A percentile compares a stretch with the other conserved stretches of the same genome.
These are phyloP conservation scores for Phytophthora megakarya DNA, from an alignment of 352 stramenopile species.

Conservation along the genomic window DNA sequence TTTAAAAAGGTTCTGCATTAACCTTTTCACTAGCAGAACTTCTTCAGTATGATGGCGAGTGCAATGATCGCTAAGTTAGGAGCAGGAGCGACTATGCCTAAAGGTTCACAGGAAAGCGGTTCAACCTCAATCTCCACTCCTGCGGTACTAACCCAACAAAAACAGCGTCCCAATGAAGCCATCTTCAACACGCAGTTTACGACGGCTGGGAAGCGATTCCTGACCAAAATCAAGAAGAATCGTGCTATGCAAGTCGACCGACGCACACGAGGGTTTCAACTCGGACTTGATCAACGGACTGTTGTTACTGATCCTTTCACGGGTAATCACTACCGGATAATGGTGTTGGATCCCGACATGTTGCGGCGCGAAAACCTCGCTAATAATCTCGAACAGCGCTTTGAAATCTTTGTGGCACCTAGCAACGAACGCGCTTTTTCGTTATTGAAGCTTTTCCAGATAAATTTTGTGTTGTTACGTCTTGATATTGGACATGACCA, in stretches of 20 bases:
- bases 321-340: slow-evolving; percentile 61
- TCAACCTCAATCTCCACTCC: not conserved
- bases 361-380: slow-evolving; percentile 66
- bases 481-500: slow-evolving; percentile 64
- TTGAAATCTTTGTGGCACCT: slow-evolving; percentile 69
- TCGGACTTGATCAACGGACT: slow-evolving; percentile 47
- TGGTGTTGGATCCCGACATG: slow-evolving; percentile 71
- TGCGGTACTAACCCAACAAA: slow-evolving; percentile 4
- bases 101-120: slow-evolving; percentile 1
- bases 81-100: not conserved
- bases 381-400: slow-evolving; percentile 63
- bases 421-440: slow-evolving; percentile 67
- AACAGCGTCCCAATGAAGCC: slow-evolving; percentile 54
- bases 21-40: too few relatives aligned
- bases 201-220: slow-evolving; percentile 61
- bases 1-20: slow-evolving; percentile 8
- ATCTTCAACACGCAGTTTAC: slow-evolving; percentile 87
- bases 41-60: slow-evolving; percentile 18
- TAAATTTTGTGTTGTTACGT: slow-evolving; percentile 64
- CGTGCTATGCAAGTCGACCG: slow-evolving; percentile 74
- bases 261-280: slow-evolving; percentile 66
- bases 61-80: slow-evolving; percentile 21
- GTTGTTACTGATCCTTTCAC: slow-evolving; percentile 62
- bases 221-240: slow-evolving; percentile 80
- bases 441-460: slow-evolving; percentile 64